These are phyloP conservation scores for Pouteria campechiana DNA, from an alignment of 179 eudicot species.

Conservation along the genomic window DNA sequence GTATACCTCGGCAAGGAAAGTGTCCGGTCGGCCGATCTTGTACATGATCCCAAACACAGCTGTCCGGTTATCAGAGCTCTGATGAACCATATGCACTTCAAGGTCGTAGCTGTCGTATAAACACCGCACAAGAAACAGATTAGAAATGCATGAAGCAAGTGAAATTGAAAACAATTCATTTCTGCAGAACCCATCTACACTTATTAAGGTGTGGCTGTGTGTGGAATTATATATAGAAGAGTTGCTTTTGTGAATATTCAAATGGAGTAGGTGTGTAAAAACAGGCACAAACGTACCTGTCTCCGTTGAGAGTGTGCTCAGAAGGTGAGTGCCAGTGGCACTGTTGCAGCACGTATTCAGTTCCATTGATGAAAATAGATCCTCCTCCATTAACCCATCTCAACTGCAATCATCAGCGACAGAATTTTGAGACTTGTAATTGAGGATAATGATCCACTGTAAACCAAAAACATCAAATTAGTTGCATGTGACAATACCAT, in stretches of 20 bases:
- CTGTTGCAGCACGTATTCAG: conserved; percentile 13
- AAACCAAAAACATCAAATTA: no score
- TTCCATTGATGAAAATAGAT: conserved; percentile 12
- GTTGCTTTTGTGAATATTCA: no score
- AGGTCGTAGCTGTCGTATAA: conserved; percentile 9
- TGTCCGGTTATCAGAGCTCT: conserved; percentile 3
- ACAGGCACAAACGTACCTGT: conserved; percentile 1
- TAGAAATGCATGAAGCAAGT: no score
- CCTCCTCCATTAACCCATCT: conserved; percentile 28
- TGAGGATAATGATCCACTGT: no score
- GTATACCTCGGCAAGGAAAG: conserved; percentile 26
- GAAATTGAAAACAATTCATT: no score
- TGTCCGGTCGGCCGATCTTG: conserved; percentile 25
- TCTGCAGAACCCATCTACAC: no score
- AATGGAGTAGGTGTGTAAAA: not conserved
- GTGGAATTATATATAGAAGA: no score
- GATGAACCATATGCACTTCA: conserved; percentile 34
- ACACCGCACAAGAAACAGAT: not conserved
- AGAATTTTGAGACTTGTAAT: no score
- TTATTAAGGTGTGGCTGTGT: no score
- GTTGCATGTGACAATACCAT: no score
- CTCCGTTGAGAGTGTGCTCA: conserved; percentile 25
- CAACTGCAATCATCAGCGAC: no score
- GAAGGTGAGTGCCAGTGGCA: conserved; percentile 41
- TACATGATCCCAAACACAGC: conserved; percentile 30